Conservation (phyloP, 768 basidiomycete species). For the Sporobolomyces roseus region DNA sequence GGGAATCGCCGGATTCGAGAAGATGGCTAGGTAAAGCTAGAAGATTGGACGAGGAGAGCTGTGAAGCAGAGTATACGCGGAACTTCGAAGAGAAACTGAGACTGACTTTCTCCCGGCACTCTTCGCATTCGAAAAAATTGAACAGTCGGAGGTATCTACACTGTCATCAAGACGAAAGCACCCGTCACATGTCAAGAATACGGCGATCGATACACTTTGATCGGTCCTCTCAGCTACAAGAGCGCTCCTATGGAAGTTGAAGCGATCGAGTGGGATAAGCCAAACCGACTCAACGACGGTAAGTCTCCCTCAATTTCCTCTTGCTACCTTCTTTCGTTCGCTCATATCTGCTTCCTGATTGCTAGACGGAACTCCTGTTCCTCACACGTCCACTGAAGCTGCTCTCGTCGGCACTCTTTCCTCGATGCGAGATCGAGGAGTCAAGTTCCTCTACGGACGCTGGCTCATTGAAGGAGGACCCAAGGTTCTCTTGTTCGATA, state of each 20-base stretch:
- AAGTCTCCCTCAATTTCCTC: background rate
- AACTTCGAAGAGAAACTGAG: background rate
- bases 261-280: slow-evolving; percentile 65
- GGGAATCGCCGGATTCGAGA: too few species aligned
- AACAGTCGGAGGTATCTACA: slow-evolving; percentile 98
- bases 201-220: slow-evolving; percentile 89
- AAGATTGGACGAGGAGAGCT: too few species aligned
- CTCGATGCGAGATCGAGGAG: slow-evolving; percentile 81
- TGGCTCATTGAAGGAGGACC: slow-evolving; percentile 99
- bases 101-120: background rate
- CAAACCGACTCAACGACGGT: slow-evolving; percentile 23
- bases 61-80: background rate
- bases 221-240: slow-evolving; percentile 98
- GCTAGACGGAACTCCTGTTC: slow-evolving; percentile 18
- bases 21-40: too few species aligned
- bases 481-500: slow-evolving; percentile 91
- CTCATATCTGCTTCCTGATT: background rate
- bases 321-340: background rate
- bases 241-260: slow-evolving; percentile 99
- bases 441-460: slow-evolving; percentile 89
- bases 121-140: too few species aligned
- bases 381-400: slow-evolving; percentile 38
- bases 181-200: slow-evolving; percentile 96
- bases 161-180: slow-evolving; percentile 98
- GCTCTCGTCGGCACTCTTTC: slow-evolving; percentile 70